Evolutionary conservation across 2,329 filamentous ascomycete species (phyloP), one percentile per base, ranked within the genome.

Genomic region (Pestalotiopsis sp.): DNA sequence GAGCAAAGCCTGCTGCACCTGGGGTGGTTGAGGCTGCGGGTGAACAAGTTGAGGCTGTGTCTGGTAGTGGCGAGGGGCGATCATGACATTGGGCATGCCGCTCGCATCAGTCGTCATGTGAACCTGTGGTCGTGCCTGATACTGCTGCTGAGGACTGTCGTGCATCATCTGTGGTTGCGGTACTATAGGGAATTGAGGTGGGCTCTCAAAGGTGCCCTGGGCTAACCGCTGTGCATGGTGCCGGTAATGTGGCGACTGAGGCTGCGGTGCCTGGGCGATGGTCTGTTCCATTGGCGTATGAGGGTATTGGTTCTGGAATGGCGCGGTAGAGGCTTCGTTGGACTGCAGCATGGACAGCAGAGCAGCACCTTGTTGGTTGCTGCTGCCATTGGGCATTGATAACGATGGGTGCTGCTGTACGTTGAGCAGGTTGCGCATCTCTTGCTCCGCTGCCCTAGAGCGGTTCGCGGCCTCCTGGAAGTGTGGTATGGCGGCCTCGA

Each of bases 181-280:
- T 14, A 83, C 80, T 62, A 86, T 84, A 4, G 83, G 81, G 67
- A 88, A 88, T 4, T 81, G 78, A 9, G 86, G 86, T 7, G 85
- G 84, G 27, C 82, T 82, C 39, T 84, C 82, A 71, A 86, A 81
- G 65, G 78, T 80, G 52, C 81, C 81, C 65, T 84, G 78, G 12
- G 85, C 83, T 17, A 85, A 77, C 23, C 83, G 82, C 36, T 85
- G 84, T 56, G 80, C 76, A 14, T 85, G 82, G 65, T 87, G 85
- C 68, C 87, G 84, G 75, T 89, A 85, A 63, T 90, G 89, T 6
- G 90, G 89, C 57, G 86, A 88, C 56, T 81, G 82, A 14, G 90
- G 88, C 75, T 87, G 84, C 36, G 85, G 76, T 25, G 85, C 83
- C 31, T 86, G 83, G 4, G 78, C 76, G 65, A 83, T 79, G 20